A percentile compares a stretch with the other conserved stretches of the same genome.
phyloP scores from a whole-genome alignment of 495 filamentous ascomycete genomes.

The Sordaria brevicollis region DNA sequence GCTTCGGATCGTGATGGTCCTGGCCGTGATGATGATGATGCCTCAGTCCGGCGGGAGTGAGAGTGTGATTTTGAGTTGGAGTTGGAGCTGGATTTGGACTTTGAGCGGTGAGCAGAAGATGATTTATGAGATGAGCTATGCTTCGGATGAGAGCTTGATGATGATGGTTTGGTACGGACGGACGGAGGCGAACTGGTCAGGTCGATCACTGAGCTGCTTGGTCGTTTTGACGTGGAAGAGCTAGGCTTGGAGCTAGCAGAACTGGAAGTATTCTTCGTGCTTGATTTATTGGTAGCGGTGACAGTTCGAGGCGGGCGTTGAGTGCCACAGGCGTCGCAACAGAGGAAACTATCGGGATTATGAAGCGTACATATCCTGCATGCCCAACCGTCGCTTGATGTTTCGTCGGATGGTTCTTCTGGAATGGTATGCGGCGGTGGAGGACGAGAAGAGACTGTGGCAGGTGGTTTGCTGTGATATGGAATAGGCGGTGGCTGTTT shows the following conservation, averaged over 20 bases:
- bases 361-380: slow-evolving; percentile 76
- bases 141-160: neutral
- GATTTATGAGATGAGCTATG: no score
- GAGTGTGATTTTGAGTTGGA: neutral
- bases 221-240: slow-evolving; percentile 10
- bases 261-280: neutral
- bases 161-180: neutral
- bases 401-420: neutral
- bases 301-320: slow-evolving; percentile 40
- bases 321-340: slow-evolving; percentile 68
- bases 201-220: slow-evolving; percentile 18
- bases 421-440: slow-evolving; percentile 1
- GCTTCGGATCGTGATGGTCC: neutral
- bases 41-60: no score
- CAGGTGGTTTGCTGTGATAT: slow-evolving; percentile 5
- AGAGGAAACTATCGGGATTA: slow-evolving; percentile 58
- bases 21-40: neutral
- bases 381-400: slow-evolving; percentile 43
- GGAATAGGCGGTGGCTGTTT: slow-evolving; percentile 16
- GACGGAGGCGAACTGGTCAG: slow-evolving; percentile 8
- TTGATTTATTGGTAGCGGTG: neutral
- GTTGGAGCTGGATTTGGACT: neutral
- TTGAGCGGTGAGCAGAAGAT: no score
- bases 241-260: neutral
- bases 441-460: neutral